Evolutionary conservation across 1,284 basidiomycete species (phyloP).

Genomic region (Ustilago xerochloae): DNA sequence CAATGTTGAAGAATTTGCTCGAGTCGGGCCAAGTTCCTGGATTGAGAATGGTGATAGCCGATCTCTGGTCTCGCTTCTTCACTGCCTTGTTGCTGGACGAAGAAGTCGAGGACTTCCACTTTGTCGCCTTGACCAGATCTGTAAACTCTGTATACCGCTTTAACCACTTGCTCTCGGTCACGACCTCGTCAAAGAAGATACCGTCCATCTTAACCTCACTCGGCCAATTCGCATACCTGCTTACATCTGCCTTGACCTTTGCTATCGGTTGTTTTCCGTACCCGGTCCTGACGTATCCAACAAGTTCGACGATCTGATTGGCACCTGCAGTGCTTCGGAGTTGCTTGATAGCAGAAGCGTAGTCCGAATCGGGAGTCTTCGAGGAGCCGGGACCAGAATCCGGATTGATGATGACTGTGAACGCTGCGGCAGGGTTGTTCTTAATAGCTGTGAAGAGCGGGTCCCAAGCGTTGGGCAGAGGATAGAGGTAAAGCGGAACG

Average conservation of each 20-base stretch:
- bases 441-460: conserved; percentile 17
- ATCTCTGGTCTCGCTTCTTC: not conserved
- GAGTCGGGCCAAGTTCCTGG: conserved; percentile 25
- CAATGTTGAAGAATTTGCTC: conserved; percentile 8
- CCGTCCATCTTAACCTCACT: conserved; percentile 2
- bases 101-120: not conserved
- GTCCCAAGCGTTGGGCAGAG: conserved; percentile 7
- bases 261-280: not conserved
- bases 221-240: conserved; percentile 8
- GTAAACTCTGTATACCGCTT: conserved; percentile 12
- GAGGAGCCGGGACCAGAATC: conserved; percentile 16
- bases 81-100: not conserved
- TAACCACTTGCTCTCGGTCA: conserved; percentile 1
- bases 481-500: conserved; percentile 30
- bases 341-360: conserved; percentile 9
- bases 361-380: conserved; percentile 9
- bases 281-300: conserved; percentile 22
- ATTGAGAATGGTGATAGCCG: conserved; percentile 20
- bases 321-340: conserved; percentile 2
- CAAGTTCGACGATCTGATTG: conserved; percentile 14
- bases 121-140: conserved; percentile 8
- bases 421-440: conserved; percentile 17
- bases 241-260: conserved; percentile 11
- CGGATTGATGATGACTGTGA: conserved; percentile 28
- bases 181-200: conserved; percentile 27